Evolutionary conservation across 2,329 filamentous ascomycete species (phyloP).

Genomic region (Botrytis byssoidea): DNA sequence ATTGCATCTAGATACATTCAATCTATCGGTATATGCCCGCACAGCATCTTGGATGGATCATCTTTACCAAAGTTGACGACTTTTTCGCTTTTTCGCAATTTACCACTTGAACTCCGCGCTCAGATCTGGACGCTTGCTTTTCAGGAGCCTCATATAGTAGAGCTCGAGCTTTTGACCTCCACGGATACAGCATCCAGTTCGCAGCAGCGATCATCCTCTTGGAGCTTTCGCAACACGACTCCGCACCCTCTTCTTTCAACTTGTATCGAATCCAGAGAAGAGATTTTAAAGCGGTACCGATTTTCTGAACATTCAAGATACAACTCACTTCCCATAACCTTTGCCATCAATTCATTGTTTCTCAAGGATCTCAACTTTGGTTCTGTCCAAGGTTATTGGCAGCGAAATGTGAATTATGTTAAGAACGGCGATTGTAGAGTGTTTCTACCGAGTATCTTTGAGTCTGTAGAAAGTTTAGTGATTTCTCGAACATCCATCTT

Average conservation of each 20-base stretch:
- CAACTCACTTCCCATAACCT: neutral
- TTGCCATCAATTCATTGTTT: neutral
- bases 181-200: neutral
- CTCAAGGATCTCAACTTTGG: constrained; percentile 5
- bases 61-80: neutral
- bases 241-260: constrained; percentile 6
- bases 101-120: constrained; percentile 9
- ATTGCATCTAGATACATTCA: constrained; percentile 4
- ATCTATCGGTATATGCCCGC: neutral
- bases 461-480: constrained; percentile 6
- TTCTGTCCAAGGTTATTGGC: neutral
- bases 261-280: constrained; percentile 5
- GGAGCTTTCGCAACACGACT: neutral
- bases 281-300: neutral
- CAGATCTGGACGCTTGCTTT: constrained; percentile 2
- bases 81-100: constrained; percentile 6
- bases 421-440: neutral
- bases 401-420: neutral
- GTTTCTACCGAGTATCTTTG: neutral
- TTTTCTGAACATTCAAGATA: neutral
- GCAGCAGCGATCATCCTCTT: neutral
- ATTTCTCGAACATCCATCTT: constrained; percentile 10
- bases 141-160: neutral
- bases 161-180: neutral
- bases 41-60: neutral